Base-by-base conservation (phyloP, 75 land plant genomes). In the Larix kaempferi region DNA sequence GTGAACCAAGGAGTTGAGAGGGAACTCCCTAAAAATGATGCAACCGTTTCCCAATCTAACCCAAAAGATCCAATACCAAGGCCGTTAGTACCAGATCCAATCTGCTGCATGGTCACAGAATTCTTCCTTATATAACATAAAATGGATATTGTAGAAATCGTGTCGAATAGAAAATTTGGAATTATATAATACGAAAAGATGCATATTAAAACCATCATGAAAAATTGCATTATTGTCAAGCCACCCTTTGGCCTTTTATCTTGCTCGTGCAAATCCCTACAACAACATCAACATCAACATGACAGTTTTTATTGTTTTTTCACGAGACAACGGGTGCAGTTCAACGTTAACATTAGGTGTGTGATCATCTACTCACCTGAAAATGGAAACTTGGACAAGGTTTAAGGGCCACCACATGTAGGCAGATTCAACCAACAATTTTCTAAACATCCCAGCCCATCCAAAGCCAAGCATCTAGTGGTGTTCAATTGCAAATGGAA, bases 341-440 rank as follows among this genome's bases (percentile, higher is more conserved):
- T n/a, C n/a, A n/a, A n/a, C n/a, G n/a, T n/a, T n/a, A n/a, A n/a
- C n/a, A n/a, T n/a, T n/a, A n/a, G n/a, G n/a, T n/a, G n/a, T n/a
- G n/a, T n/a, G n/a, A n/a, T n/a, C n/a, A n/a, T n/a, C n/a, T n/a
- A n/a, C n/a, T n/a, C n/a, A n/a, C n/a, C 12, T 86, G 88, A 94
- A 92, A 8, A 92, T 84, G 29, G 97, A 92, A 41, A 92, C 91
- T 73, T 88, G 86, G 35, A 92, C 91, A 21, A 94, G 77, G 74
- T 78, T 88, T 3, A 59, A 7, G 1, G 97, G 95, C 95, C 92
- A 94, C 94, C 97, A 92, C 95, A 94, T 94, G 74, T 86, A 86
- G 1, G 97, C 82, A 5, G 92, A 85, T 19, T 94, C 92, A 2
- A 94, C 91, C 1, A 94, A 80, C 71, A 73, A 79, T 58, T 79